Conservation (phyloP, 192 early-diverging fungal genomes). For the Gigaspora rosea region DNA sequence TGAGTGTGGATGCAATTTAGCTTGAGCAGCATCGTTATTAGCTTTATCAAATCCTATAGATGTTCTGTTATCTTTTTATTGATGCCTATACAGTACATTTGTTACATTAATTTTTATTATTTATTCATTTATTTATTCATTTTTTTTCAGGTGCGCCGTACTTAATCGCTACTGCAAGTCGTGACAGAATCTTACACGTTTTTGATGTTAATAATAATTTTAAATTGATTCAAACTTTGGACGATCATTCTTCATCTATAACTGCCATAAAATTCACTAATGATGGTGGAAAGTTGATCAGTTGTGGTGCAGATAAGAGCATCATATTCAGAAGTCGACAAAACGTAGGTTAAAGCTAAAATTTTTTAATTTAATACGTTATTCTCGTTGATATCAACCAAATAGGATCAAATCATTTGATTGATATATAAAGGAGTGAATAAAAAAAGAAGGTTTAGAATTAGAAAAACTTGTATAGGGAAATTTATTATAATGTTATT, state of each 20-base stretch:
- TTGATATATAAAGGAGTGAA: too few species aligned
- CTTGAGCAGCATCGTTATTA: background rate
- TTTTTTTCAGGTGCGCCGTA: conserved; percentile 39
- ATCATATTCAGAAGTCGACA: conserved; percentile 65
- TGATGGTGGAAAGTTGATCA: conserved; percentile 66
- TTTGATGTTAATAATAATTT: conserved; percentile 65
- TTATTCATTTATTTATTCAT: background rate
- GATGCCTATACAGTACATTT: background rate
- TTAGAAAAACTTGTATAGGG: too few species aligned
- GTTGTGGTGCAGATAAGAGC: conserved; percentile 82
- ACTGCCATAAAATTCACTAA: conserved; percentile 70
- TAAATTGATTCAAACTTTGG: conserved; percentile 72
- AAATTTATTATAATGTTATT: too few species aligned
- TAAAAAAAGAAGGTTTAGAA: too few species aligned
- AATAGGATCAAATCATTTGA: too few species aligned
- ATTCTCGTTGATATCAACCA: too few species aligned
- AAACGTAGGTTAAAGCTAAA: conserved; percentile 22
- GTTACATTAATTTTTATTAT: background rate
- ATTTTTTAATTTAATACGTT: too few species aligned
- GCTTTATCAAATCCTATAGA: background rate
- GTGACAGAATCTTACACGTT: conserved; percentile 77
- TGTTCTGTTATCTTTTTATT: background rate
- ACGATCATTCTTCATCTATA: conserved; percentile 85
- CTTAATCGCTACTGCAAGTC: conserved; percentile 70
- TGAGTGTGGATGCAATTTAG: background rate